A percentile compares a stretch with the other conserved stretches of the same genome.
Conservation (phyloP, 2,329 filamentous ascomycete genomes). For the Clarireedia paspali region DNA sequence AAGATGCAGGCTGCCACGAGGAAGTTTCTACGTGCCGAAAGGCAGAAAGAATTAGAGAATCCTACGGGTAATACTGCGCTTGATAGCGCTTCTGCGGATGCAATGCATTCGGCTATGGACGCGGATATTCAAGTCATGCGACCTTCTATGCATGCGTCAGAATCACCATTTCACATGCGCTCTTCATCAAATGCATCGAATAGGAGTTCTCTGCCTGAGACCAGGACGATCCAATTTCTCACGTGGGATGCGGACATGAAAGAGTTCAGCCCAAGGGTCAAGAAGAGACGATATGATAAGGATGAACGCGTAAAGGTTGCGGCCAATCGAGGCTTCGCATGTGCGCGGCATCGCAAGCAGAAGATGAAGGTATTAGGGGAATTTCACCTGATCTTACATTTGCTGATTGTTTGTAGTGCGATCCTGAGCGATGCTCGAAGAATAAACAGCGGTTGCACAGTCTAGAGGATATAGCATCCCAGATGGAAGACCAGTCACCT, state of each 20-base stretch:
- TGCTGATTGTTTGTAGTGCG: slow-evolving; percentile 4
- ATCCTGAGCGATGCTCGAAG: slow-evolving; percentile 8
- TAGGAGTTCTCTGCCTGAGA: slow-evolving; percentile 4
- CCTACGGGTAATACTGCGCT: not conserved
- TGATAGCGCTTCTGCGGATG: not conserved
- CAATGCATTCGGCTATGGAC: not conserved
- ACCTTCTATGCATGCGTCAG: not conserved
- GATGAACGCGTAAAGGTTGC: slow-evolving; percentile 14
- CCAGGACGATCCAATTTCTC: slow-evolving; percentile 1
- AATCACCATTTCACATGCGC: slow-evolving; percentile 1
- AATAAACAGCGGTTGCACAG: slow-evolving; percentile 7
- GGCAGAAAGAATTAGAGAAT: not conserved
- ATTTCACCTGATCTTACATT: not conserved
- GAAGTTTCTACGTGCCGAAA: slow-evolving; percentile 9
- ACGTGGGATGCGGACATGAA: slow-evolving; percentile 14
- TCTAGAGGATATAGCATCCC: slow-evolving; percentile 3
- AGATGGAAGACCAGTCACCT: not conserved
- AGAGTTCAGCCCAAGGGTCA: slow-evolving; percentile 8
- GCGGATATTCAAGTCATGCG: slow-evolving; percentile 1
- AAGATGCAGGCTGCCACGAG: slow-evolving; percentile 16
- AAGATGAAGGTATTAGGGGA: slow-evolving; percentile 13
- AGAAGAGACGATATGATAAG: slow-evolving; percentile 12
- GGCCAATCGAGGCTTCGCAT: slow-evolving; percentile 16
- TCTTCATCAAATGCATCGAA: not conserved
- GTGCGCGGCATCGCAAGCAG: slow-evolving; percentile 13